Conservation (phyloP, 2,329 filamentous ascomycete genomes). For the Dryadomyces sulphureus region DNA sequence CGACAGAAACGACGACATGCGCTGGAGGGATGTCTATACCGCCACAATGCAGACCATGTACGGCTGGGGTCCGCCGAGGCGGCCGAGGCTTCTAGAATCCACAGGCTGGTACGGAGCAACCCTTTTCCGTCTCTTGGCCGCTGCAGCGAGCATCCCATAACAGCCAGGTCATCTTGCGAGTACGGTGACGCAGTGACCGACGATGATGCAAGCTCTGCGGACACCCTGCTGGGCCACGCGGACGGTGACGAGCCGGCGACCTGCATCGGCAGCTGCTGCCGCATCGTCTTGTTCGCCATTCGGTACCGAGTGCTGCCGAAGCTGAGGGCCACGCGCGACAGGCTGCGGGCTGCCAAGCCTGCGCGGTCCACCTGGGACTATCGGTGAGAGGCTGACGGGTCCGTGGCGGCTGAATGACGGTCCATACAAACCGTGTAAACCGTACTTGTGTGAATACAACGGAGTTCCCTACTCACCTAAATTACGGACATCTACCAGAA, state of each 20-base stretch:
- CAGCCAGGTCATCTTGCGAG: too few species aligned
- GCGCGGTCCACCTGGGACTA: too few species aligned
- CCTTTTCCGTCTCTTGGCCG: background rate
- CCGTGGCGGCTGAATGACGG: too few species aligned
- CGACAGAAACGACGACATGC: background rate
- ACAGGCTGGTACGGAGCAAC: background rate
- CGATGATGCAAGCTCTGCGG: background rate
- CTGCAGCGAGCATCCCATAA: too few species aligned
- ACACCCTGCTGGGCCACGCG: background rate
- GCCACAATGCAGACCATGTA: conserved; percentile 5
- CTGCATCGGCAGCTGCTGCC: background rate
- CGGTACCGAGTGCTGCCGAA: background rate
- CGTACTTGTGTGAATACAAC: too few species aligned
- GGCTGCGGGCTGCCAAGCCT: background rate
- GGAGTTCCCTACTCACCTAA: too few species aligned
- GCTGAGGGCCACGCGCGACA: background rate
- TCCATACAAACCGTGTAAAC: too few species aligned
- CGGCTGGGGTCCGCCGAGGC: background rate
- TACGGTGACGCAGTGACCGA: too few species aligned
- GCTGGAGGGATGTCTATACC: conserved; percentile 4
- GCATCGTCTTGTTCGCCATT: background rate
- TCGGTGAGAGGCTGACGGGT: too few species aligned
- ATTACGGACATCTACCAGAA: too few species aligned
- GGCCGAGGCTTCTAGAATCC: background rate
- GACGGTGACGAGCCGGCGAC: background rate